Evolutionary conservation across 352 stramenopile species (phyloP).

Genomic region (Phytophthora fragariae): DNA sequence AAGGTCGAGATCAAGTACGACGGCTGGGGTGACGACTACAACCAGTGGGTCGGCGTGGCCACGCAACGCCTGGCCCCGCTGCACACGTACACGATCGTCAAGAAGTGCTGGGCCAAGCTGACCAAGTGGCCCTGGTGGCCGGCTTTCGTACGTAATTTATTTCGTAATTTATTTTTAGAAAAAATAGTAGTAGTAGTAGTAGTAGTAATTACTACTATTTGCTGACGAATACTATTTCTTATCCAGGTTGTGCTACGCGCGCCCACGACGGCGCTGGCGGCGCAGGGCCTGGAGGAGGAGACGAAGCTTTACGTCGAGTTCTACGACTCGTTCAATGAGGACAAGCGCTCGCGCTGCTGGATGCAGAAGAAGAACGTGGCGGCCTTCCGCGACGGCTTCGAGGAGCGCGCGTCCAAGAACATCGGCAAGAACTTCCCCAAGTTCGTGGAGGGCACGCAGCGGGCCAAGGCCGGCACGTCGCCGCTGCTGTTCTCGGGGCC

Average conservation of each 20-base stretch:
- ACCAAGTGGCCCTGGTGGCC: slow-evolving; percentile 88
- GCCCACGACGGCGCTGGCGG: slow-evolving; percentile 60
- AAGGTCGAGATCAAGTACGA: slow-evolving; percentile 89
- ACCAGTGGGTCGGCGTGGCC: slow-evolving; percentile 74
- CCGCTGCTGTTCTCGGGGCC: slow-evolving; percentile 71
- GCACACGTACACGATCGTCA: slow-evolving; percentile 85
- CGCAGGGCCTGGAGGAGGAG: slow-evolving; percentile 66
- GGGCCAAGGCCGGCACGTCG: slow-evolving; percentile 69
- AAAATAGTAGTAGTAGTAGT: neutral
- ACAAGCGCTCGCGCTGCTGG: slow-evolving; percentile 82
- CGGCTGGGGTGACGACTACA: slow-evolving; percentile 83
- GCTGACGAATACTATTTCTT: neutral
- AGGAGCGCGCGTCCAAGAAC: slow-evolving; percentile 81
- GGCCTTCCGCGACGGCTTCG: slow-evolving; percentile 77
- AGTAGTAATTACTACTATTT: neutral
- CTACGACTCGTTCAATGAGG: slow-evolving; percentile 79
- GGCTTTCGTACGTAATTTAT: slow-evolving; percentile 56
- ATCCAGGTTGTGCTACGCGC: slow-evolving; percentile 72
- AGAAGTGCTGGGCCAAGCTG: slow-evolving; percentile 89
- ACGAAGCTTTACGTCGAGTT: slow-evolving; percentile 88
- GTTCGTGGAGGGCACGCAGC: slow-evolving; percentile 77
- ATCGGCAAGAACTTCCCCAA: slow-evolving; percentile 83
- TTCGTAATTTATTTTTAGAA: neutral
- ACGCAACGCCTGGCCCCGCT: slow-evolving; percentile 71
- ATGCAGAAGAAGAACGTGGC: slow-evolving; percentile 86